A percentile compares a stretch with the other conserved stretches of the same genome.
Evolutionary conservation across 352 stramenopile genomes (phyloP).

Genomic region (Globisporangium ultimum): DNA sequence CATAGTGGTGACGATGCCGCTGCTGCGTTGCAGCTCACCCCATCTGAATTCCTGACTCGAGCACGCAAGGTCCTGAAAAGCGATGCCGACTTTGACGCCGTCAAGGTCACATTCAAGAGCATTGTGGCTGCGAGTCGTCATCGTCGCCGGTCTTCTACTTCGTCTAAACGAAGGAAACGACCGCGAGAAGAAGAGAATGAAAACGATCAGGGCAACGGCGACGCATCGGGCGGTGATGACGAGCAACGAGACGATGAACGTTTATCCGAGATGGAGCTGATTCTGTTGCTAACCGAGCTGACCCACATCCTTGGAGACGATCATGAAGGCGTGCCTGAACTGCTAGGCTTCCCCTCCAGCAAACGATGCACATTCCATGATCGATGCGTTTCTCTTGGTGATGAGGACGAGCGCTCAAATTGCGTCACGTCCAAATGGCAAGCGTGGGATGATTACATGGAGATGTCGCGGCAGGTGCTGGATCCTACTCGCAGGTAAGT

Average conservation of each 20-base stretch:
- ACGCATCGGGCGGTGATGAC: neutral
- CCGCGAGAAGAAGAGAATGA: neutral
- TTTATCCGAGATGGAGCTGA: constrained; percentile 16
- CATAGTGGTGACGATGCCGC: too few species aligned
- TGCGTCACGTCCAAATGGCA: constrained; percentile 21
- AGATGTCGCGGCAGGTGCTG: constrained; percentile 1
- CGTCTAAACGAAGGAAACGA: neutral
- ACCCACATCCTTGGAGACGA: constrained; percentile 27
- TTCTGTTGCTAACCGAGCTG: constrained; percentile 23
- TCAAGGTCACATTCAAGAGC: constrained; percentile 16
- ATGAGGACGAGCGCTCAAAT: neutral
- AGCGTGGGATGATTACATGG: constrained; percentile 23
- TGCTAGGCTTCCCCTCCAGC: constrained; percentile 15
- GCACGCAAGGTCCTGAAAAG: constrained; percentile 11
- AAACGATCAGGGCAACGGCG: neutral
- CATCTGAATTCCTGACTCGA: constrained; percentile 8
- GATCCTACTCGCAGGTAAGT: too few species aligned
- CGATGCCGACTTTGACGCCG: constrained; percentile 19
- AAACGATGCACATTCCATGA: constrained; percentile 10
- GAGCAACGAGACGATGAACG: neutral
- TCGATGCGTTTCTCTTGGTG: constrained; percentile 10
- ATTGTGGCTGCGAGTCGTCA: constrained; percentile 4
- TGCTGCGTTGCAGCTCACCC: constrained; percentile 4
- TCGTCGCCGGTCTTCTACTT: neutral
- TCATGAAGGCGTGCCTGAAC: constrained; percentile 18